Percentiles rank a stretch among this genome's conserved stretches.
Evolutionary conservation across 1,139 yeast genomes (phyloP).

Genomic region (Arxiozyma slooffiae): DNA sequence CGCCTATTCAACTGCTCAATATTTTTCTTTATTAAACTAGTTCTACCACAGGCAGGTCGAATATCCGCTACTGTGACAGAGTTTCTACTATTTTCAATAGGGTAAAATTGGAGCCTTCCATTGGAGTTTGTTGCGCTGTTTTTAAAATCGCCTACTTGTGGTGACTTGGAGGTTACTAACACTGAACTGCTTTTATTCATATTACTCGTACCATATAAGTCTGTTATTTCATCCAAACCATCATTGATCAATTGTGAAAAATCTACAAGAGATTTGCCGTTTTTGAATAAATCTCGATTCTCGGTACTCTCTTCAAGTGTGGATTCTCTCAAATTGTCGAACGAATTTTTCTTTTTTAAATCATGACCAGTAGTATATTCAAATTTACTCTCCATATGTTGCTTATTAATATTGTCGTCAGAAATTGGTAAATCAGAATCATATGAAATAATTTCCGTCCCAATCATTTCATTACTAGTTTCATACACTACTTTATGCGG

Average conservation of each 20-base stretch:
- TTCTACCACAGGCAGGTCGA: slow-evolving; percentile 29
- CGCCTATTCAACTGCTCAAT: background rate
- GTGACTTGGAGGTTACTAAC: background rate
- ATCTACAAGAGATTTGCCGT: background rate
- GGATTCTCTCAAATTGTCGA: slow-evolving; percentile 15
- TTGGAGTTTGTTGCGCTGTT: background rate
- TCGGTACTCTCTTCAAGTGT: slow-evolving; percentile 12
- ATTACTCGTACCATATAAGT: background rate
- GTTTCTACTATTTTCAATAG: background rate
- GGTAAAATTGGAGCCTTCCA: background rate
- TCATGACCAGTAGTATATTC: background rate
- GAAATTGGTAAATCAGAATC: background rate
- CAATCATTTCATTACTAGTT: background rate
- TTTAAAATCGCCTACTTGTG: background rate
- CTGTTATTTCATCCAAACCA: background rate
- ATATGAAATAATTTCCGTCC: background rate
- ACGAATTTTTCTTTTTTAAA: slow-evolving; percentile 11
- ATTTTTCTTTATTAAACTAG: slow-evolving; percentile 21
- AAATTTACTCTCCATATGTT: background rate
- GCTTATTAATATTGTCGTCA: background rate
- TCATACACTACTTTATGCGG: background rate
- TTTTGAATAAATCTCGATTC: background rate
- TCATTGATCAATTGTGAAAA: background rate
- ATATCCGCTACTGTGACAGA: slow-evolving; percentile 10
- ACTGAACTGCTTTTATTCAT: background rate